Conservation (phyloP, 768 basidiomycete genomes). For the Leccinum barrowsii region DNA sequence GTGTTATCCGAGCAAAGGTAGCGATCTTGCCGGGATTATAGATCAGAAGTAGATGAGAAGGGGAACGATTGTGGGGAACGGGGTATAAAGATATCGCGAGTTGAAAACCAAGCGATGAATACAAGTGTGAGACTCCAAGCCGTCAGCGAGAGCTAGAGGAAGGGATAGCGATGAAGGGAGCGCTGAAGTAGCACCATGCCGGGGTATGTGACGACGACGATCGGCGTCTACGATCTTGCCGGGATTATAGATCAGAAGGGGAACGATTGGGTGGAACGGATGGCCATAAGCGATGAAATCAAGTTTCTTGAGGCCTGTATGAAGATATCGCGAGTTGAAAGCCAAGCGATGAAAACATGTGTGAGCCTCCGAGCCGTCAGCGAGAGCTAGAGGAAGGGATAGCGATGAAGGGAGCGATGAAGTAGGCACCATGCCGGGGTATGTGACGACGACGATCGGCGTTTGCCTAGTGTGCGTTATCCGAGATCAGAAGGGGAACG, state of each 20-base stretch:
- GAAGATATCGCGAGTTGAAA: conserved; percentile 93
- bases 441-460: no score
- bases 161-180: conserved; percentile 81
- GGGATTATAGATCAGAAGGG: conserved; percentile 86
- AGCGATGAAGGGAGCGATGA: no score
- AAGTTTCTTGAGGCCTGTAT: conserved; percentile 78
- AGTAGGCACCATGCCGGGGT: no score
- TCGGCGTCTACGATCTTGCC: conserved; percentile 88
- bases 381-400: no score
- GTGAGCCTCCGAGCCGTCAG: no score
- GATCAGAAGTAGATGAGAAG: conserved; percentile 49
- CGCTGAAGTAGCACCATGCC: conserved; percentile 62
- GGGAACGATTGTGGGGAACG: conserved; percentile 90
- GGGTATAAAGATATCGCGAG: conserved; percentile 82
- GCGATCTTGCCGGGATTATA: conserved; percentile 95
- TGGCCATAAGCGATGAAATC: conserved; percentile 97
- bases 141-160: conserved; percentile 69
- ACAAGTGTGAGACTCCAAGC: conserved; percentile 77
- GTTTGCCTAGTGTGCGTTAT: no score
- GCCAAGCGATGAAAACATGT: conserved; percentile 34
- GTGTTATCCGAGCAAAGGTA: conserved; percentile 88
- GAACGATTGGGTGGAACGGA: conserved; percentile 86
- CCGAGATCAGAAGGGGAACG: no score
- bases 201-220: conserved; percentile 64
- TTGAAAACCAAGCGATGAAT: conserved; percentile 93